phyloP scores from a whole-genome alignment of 257 asterid genomes.

The Nicotiana sylvestris region DNA sequence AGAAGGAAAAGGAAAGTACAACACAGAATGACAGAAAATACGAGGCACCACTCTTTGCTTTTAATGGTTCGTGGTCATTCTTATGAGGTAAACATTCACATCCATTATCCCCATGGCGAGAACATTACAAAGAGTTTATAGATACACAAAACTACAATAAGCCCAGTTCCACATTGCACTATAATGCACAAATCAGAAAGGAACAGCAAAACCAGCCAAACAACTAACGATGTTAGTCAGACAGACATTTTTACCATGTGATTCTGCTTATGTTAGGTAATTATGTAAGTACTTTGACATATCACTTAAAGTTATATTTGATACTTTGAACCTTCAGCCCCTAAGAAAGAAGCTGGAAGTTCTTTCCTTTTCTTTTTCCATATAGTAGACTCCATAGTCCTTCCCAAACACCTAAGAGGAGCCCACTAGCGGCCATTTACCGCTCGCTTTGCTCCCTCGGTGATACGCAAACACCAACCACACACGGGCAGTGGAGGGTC shows the following conservation, averaged over 20 bases:
- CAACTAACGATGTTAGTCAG: neutral
- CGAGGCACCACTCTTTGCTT: neutral
- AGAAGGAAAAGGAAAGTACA: neutral
- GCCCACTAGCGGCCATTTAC: too few species aligned
- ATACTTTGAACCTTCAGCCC: neutral
- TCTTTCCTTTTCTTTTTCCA: too few species aligned
- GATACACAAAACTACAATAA: neutral
- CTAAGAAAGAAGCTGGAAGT: too few species aligned
- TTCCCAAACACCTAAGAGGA: too few species aligned
- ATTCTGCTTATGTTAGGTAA: neutral
- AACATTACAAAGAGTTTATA: neutral
- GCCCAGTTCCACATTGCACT: neutral
- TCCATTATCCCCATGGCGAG: neutral
- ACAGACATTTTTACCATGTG: neutral
- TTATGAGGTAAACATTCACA: neutral
- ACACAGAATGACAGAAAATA: neutral
- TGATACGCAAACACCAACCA: too few species aligned
- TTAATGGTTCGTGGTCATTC: neutral
- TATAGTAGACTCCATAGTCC: too few species aligned
- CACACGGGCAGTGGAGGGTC: too few species aligned
- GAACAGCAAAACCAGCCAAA: neutral
- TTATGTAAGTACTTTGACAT: neutral
- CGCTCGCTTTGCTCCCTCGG: too few species aligned
- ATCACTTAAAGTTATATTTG: neutral
- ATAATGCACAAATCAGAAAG: neutral